phyloP scores from a whole-genome alignment of 2,329 filamentous ascomycete species.

The Simplicillium aogashimaense region DNA sequence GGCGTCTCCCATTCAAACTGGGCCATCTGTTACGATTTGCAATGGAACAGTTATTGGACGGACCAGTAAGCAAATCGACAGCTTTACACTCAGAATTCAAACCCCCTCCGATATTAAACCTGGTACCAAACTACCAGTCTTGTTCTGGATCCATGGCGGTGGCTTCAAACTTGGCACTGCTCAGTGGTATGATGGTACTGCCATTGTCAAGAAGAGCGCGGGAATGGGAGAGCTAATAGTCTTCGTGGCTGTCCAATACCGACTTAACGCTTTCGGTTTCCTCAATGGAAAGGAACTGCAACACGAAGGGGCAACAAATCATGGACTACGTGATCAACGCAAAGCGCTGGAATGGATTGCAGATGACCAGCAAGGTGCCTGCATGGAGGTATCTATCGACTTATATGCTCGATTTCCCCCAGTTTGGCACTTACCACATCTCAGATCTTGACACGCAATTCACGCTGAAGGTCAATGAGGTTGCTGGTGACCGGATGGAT shows the following conservation, averaged over 20 bases:
- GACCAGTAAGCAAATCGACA: constrained; percentile 43
- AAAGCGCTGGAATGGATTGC: constrained; percentile 67
- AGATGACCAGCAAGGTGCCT: constrained; percentile 15
- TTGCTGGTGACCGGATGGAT: not conserved
- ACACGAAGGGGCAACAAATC: constrained; percentile 56
- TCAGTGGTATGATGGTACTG: constrained; percentile 28
- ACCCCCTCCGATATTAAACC: constrained; percentile 46
- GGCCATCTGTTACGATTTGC: constrained; percentile 33
- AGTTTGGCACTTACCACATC: not conserved
- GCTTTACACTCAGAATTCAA: constrained; percentile 52
- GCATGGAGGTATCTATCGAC: constrained; percentile 1
- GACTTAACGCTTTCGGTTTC: constrained; percentile 40
- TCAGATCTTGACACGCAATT: not conserved
- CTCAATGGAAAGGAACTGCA: constrained; percentile 59
- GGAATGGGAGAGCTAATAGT: not conserved
- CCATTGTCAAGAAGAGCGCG: constrained; percentile 3
- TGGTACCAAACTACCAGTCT: constrained; percentile 49
- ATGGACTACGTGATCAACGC: constrained; percentile 64
- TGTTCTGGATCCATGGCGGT: constrained; percentile 65
- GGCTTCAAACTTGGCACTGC: constrained; percentile 48
- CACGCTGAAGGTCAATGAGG: not conserved
- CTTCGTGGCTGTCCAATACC: not conserved
- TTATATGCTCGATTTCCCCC: not conserved
- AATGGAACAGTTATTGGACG: constrained; percentile 47
- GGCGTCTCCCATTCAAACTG: not conserved